Percentiles rank a stretch among this genome's conserved stretches.
These are phyloP conservation scores for Hyphopichia khmerensis DNA, from an alignment of 1,139 yeast species.

Conservation along the genomic window DNA sequence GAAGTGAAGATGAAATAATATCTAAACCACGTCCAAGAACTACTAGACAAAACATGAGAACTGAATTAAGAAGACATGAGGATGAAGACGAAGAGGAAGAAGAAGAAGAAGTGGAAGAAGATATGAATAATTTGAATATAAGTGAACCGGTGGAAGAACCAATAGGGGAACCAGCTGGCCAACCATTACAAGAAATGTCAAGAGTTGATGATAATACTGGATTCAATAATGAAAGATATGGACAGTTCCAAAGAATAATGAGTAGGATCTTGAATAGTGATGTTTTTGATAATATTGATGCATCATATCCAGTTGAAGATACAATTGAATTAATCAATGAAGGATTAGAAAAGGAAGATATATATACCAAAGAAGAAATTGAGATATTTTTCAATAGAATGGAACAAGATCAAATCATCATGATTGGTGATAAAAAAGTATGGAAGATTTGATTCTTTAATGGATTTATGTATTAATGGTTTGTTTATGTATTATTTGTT, in stretches of 20 bases:
- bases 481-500: background rate
- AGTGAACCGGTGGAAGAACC: constrained; percentile 22
- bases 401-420: constrained; percentile 56
- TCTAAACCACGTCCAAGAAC: constrained; percentile 19
- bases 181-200: constrained; percentile 27
- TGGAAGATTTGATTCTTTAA: constrained; percentile 57
- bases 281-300: constrained; percentile 43
- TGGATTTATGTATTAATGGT: background rate
- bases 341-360: constrained; percentile 60
- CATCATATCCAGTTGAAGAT: constrained; percentile 44
- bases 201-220: constrained; percentile 15
- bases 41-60: constrained; percentile 15
- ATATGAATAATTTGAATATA: constrained; percentile 25
- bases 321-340: constrained; percentile 49
- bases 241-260: constrained; percentile 43
- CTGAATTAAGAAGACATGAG: constrained; percentile 9
- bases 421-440: constrained; percentile 61
- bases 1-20: constrained; percentile 18
- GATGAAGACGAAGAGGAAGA: constrained; percentile 21
- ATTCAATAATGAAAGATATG: constrained; percentile 52
- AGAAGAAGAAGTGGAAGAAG: constrained; percentile 22
- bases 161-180: constrained; percentile 19
- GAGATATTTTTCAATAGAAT: constrained; percentile 51
- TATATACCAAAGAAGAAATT: constrained; percentile 52
- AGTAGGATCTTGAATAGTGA: constrained; percentile 48